phyloP scores from a whole-genome alignment of 139 green algal species.

The Coelastrella sp. region DNA sequence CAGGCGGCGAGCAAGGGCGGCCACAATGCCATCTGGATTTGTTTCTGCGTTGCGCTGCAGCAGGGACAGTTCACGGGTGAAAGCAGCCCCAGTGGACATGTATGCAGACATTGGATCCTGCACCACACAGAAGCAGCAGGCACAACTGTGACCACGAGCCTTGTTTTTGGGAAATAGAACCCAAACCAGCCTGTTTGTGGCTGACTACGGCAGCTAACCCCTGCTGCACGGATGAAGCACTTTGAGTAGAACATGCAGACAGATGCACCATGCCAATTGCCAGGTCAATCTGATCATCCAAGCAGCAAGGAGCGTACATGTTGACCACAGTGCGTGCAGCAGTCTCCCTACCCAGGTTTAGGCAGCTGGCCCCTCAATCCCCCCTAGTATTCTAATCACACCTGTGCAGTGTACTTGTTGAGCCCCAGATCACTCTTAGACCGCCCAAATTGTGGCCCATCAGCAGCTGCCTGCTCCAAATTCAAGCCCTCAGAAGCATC shows the following conservation, averaged over 20 bases:
- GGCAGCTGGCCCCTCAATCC: not conserved
- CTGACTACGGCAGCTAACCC: too few relatives aligned
- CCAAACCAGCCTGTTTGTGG: not conserved
- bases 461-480: not conserved
- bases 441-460: not conserved
- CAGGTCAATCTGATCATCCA: too few relatives aligned
- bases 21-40: not conserved
- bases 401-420: conserved; percentile 18
- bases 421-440: not conserved
- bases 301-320: not conserved
- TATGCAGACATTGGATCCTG: conserved; percentile 11
- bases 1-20: conserved; percentile 1
- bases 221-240: too few relatives aligned
- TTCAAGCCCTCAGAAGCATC: not conserved
- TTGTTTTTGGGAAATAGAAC: not conserved
- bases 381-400: not conserved
- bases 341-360: not conserved
- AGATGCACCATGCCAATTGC: too few relatives aligned
- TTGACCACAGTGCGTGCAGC: not conserved
- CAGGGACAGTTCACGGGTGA: conserved; percentile 34
- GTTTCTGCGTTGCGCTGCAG: conserved; percentile 33
- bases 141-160: not conserved
- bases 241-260: too few relatives aligned
- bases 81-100: not conserved
- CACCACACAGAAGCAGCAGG: not conserved